Percentiles rank a stretch among this genome's conserved stretches.
These are phyloP conservation scores for Camellia oleifera DNA, from an alignment of 179 eudicot species.

Conservation along the genomic window DNA sequence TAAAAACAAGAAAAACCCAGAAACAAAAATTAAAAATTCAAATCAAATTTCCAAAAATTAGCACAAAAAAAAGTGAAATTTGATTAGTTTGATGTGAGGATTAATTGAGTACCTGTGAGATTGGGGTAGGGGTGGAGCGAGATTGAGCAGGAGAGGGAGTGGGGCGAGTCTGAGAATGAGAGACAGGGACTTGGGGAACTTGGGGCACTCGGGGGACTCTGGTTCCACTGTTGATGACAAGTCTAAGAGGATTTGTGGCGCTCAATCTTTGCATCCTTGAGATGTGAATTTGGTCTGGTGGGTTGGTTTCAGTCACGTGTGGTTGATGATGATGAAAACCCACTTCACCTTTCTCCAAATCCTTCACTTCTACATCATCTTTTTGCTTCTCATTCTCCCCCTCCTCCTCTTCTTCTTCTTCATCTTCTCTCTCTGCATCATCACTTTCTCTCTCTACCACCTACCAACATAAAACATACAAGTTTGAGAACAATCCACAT, in stretches of 20 bases:
- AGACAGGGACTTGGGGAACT: slow-evolving; percentile 13
- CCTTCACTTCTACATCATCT: slow-evolving; percentile 16
- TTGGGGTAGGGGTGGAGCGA: slow-evolving; percentile 42
- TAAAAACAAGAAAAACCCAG: neutral
- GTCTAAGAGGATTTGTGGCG: slow-evolving; percentile 73
- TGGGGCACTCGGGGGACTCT: slow-evolving; percentile 37
- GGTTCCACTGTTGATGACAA: slow-evolving; percentile 48
- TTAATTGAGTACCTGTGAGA: slow-evolving; percentile 23
- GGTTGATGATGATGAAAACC: slow-evolving; percentile 14
- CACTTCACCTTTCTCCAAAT: slow-evolving; percentile 45
- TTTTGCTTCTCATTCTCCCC: slow-evolving; percentile 8
- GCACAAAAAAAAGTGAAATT: no score
- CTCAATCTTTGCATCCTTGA: slow-evolving; percentile 69
- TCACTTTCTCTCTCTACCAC: slow-evolving; percentile 30
- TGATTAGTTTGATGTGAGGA: no score
- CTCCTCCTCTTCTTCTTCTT: neutral
- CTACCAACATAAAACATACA: slow-evolving; percentile 4
- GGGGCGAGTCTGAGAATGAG: slow-evolving; percentile 13
- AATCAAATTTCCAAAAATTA: neutral
- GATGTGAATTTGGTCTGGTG: slow-evolving; percentile 36
- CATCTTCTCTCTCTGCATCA: slow-evolving; percentile 12
- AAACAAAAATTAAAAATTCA: neutral
- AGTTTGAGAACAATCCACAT: neutral
- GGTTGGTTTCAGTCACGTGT: slow-evolving; percentile 9
- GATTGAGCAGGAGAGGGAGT: slow-evolving; percentile 34